Conservation (phyloP, 306 rosid species). For the Hylodesmum podocarpum region DNA sequence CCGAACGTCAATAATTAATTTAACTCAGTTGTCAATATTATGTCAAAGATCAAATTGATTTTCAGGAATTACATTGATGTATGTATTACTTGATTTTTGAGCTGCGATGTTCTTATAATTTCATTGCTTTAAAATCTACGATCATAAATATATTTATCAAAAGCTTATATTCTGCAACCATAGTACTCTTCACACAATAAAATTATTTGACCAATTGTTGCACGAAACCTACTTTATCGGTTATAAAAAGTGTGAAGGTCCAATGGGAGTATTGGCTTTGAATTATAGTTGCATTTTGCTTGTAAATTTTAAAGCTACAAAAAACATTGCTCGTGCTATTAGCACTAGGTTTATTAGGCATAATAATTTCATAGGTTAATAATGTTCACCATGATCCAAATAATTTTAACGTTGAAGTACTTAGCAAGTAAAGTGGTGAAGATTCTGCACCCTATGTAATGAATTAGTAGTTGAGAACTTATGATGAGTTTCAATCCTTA, state of each 20-base stretch:
- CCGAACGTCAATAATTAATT: background rate
- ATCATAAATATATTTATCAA: background rate
- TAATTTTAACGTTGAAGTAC: background rate
- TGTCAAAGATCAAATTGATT: background rate
- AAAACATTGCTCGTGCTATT: background rate
- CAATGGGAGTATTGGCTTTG: background rate
- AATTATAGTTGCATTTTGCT: background rate
- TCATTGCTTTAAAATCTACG: background rate
- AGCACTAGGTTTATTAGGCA: background rate
- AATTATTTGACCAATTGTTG: background rate
- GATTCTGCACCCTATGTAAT: background rate
- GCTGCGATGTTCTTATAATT: background rate
- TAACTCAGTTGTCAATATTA: background rate
- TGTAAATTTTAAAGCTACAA: background rate
- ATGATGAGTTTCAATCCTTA: background rate
- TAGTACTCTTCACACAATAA: background rate
- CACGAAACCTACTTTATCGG: background rate
- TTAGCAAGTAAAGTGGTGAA: constrained; percentile 8
- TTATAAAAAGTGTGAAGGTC: background rate
- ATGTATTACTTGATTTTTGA: background rate
- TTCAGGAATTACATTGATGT: background rate
- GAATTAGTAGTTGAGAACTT: constrained; percentile 6
- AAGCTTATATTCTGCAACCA: background rate
- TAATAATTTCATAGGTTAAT: background rate
- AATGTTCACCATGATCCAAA: background rate